Evolutionary conservation across 441 rosid species (phyloP), one percentile per base, ranked within the genome.

Genomic region (Pelargonium citronellum): DNA sequence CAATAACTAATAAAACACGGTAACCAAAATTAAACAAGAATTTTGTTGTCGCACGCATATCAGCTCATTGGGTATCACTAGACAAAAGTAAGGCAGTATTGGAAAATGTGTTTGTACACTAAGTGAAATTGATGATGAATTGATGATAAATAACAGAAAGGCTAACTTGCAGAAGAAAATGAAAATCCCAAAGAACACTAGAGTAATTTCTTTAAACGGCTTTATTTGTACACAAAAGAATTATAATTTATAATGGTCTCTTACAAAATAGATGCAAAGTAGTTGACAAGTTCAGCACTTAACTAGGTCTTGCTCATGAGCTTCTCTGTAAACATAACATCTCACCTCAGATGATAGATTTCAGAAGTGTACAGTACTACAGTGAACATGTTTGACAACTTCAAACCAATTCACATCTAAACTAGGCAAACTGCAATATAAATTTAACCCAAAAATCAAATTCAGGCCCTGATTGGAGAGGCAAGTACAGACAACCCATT

Each of bases 31-130:
- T 34, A 34, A 34, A 5, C 39, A 34, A 34, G 39, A 34, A 0
- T 34, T 34, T 34, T 80, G 60, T 53, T 53, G 60, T 7, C 60
- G 77, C 17, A 7, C 71, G 2, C 30, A 39, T 10, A 55, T 63
- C 15, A 73, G 16, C 60, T 53, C 39, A 34, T 34, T 34, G 39
- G 7, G 20, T n/a, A 53, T 15, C n/a, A 49, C n/a, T n/a, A 49
- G 16, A 49, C 15, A 11, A 13, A 13, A 4, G n/a, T 17, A n/a
- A 34, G 39, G 39, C 20, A 15, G 60, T 53, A 53, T 53, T 49
- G 5, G n/a, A 49, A 15, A 53, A 53, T 20, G 0, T 5, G 17
- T n/a, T 15, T 9, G 19, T 34, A 5, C 39, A 3, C 7, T 34
- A 34, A 34, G 39, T 34, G 39, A 5, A 34, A 34, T 34, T 34